Evolutionary conservation across 2,329 filamentous ascomycete genomes (phyloP).

Genomic region (Fusarium fracticaudum): DNA sequence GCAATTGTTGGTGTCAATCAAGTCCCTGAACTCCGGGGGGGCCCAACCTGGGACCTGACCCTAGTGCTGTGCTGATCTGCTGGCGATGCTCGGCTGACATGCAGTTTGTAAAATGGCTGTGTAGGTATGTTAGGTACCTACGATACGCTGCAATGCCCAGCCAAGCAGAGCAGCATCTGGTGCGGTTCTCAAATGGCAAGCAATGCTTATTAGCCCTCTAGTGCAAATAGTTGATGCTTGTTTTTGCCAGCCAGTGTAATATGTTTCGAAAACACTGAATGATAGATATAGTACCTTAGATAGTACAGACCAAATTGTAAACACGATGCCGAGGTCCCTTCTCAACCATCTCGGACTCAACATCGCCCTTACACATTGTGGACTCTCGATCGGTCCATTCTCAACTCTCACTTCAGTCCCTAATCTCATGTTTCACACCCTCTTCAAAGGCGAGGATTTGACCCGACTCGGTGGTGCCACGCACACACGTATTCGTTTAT

Average conservation of each 20-base stretch:
- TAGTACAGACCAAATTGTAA: background rate
- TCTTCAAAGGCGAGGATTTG: slow-evolving; percentile 15
- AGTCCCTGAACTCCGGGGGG: slow-evolving; percentile 24
- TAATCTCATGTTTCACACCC: slow-evolving; percentile 33
- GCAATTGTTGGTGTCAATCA: slow-evolving; percentile 32
- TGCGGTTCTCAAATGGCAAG: background rate
- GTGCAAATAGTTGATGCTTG: slow-evolving; percentile 11
- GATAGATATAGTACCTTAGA: background rate
- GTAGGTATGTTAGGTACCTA: slow-evolving; percentile 16
- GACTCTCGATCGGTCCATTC: slow-evolving; percentile 17
- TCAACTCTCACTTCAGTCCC: background rate
- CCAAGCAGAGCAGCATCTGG: background rate
- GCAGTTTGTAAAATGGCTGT: slow-evolving; percentile 29
- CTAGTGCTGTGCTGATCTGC: slow-evolving; percentile 30
- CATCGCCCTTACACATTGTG: background rate
- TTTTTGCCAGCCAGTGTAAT: background rate
- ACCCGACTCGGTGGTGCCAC: slow-evolving; percentile 33
- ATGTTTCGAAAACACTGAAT: background rate
- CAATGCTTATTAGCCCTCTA: background rate
- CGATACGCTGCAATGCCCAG: slow-evolving; percentile 3
- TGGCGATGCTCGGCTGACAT: slow-evolving; percentile 37
- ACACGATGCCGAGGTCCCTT: background rate
- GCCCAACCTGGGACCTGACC: slow-evolving; percentile 25
- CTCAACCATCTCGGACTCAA: background rate
- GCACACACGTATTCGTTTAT: slow-evolving; percentile 27